Conservation (phyloP, 2,329 filamentous ascomycete genomes). For the Elsinoe ampelina region DNA sequence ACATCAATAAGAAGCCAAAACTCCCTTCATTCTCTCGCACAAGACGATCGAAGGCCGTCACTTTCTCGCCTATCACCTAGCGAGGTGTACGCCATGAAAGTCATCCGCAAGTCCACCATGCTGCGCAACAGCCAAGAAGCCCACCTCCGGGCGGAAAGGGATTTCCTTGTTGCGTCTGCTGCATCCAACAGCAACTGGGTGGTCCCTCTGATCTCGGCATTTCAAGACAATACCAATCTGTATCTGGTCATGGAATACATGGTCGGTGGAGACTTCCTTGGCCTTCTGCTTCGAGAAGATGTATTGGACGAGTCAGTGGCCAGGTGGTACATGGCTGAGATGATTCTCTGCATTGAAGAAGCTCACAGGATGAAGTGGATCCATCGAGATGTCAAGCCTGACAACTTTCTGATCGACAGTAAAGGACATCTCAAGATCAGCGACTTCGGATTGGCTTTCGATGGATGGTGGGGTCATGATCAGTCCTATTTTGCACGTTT, state of each 20-base stretch:
- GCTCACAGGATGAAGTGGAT: conserved; percentile 83
- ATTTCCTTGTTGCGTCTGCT: conserved; percentile 82
- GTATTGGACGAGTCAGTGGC: conserved; percentile 69
- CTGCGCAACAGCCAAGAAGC: conserved; percentile 83
- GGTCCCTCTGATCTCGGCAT: conserved; percentile 77
- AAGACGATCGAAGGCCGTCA: conserved; percentile 17
- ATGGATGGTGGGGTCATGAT: conserved; percentile 91
- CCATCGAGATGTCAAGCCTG: conserved; percentile 91
- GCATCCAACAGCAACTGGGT: conserved; percentile 70
- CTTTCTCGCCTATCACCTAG: conserved; percentile 24
- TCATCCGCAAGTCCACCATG: conserved; percentile 92
- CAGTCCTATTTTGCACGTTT: conserved; percentile 78
- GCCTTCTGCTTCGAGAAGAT: conserved; percentile 75
- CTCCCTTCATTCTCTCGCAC: neutral
- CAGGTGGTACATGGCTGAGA: conserved; percentile 85
- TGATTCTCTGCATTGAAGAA: conserved; percentile 91
- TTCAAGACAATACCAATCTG: conserved; percentile 73
- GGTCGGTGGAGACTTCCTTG: conserved; percentile 90
- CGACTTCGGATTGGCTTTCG: conserved; percentile 91
- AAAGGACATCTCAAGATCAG: conserved; percentile 90
- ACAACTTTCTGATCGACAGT: conserved; percentile 87
- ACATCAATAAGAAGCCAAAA: neutral
- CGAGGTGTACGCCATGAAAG: conserved; percentile 89
- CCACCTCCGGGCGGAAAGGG: conserved; percentile 80
- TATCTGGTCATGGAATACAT: conserved; percentile 98